Percentiles rank a stretch among this genome's conserved stretches.
Evolutionary conservation across 2,329 filamentous ascomycete genomes (phyloP).

Genomic region (Botrytis tulipae): DNA sequence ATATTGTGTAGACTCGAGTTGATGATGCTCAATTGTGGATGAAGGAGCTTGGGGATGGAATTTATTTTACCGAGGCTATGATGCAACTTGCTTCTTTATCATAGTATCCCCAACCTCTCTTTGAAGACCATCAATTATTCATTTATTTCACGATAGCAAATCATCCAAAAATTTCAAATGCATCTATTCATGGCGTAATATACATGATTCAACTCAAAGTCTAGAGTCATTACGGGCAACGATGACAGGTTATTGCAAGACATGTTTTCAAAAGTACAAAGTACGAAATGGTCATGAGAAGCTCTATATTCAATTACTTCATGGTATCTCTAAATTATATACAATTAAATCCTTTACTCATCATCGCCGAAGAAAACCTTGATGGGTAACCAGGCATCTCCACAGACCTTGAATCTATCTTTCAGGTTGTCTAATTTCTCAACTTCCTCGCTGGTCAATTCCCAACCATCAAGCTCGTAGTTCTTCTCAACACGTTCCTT

Average conservation of each 20-base stretch:
- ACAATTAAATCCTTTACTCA: slow-evolving; percentile 52
- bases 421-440: slow-evolving; percentile 50
- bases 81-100: slow-evolving; percentile 10
- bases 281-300: background rate
- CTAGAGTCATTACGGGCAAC: background rate
- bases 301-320: slow-evolving; percentile 13
- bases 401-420: slow-evolving; percentile 78
- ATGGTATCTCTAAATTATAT: slow-evolving; percentile 22
- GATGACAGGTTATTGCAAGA: background rate
- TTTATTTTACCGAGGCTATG: slow-evolving; percentile 16
- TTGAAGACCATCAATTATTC: background rate
- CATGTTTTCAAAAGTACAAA: background rate
- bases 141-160: background rate
- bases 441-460: slow-evolving; percentile 70
- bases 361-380: slow-evolving; percentile 84
- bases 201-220: background rate
- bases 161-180: background rate
- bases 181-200: background rate
- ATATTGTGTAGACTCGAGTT: slow-evolving; percentile 19
- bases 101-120: background rate
- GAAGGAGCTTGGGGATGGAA: slow-evolving; percentile 10
- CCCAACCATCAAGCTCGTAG: slow-evolving; percentile 72
- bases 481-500: slow-evolving; percentile 72
- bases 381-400: slow-evolving; percentile 69
- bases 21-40: background rate